Evolutionary conservation across 1,284 basidiomycete species (phyloP).

Genomic region (Irpex sp.): DNA sequence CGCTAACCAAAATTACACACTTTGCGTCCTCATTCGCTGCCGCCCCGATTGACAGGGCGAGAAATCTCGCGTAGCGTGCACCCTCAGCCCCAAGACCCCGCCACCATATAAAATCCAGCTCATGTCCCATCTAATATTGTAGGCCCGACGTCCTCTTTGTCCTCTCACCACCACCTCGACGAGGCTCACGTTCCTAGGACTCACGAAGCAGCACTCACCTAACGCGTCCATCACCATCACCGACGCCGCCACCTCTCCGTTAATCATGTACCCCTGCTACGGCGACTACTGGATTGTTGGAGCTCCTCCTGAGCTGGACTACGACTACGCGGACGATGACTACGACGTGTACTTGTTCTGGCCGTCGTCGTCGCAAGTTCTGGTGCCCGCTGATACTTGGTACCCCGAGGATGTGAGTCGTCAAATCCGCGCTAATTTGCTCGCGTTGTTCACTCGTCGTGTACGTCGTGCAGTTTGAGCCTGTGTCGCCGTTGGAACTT

Average conservation of each 20-base stretch:
- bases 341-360: conserved; percentile 10
- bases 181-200: too few relatives aligned
- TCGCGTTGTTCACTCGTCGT: not conserved
- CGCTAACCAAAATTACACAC: too few relatives aligned
- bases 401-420: not conserved
- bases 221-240: not conserved
- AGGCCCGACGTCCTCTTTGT: not conserved
- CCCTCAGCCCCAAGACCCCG: not conserved
- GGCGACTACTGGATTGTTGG: not conserved
- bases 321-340: conserved; percentile 3
- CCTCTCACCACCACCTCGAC: not conserved
- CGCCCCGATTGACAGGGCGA: not conserved
- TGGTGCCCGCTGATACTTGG: not conserved
- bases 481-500: not conserved
- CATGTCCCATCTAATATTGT: not conserved
- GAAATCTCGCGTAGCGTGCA: not conserved
- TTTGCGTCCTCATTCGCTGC: not conserved
- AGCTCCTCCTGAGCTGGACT: not conserved
- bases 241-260: too few relatives aligned
- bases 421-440: not conserved
- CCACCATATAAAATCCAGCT: not conserved
- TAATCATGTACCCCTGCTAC: not conserved
- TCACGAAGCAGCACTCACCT: not conserved
- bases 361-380: conserved; percentile 5
- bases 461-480: not conserved